Base-by-base conservation (phyloP, 352 stramenopile genomes). In the Phytophthora vignae region DNA sequence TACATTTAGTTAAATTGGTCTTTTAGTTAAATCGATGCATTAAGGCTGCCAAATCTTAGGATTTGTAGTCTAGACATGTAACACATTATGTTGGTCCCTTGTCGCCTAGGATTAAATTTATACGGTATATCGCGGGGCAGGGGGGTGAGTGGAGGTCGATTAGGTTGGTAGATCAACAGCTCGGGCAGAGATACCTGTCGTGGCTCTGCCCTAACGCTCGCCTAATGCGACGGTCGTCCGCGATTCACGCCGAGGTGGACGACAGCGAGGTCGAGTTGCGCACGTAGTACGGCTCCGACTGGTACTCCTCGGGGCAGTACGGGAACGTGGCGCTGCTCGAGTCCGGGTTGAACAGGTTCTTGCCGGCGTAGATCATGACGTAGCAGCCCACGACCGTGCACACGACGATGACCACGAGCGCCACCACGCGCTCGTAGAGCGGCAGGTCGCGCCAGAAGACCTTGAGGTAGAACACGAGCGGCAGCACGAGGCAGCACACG, bases 391-490 rank as follows among this genome's bases (percentile, higher is more conserved):
- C 64, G 8, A 65, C 69, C 6, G 66, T 59, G 52, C 77, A 85
- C 31, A 87, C 74, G 29, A 79, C 48, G 12, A 83, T 75, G 14
- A 85, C 60, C 19, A 84, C 19, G 14, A 69, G 15, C 14, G 74
- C 79, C 48, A 73, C 40, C n/a, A 76, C 40, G 38, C 79, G 77
- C 55, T 87, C 79, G 66, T 82, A 82, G 3, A 87, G 50, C 0
- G 74, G 71, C 38, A 87, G 67, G 25, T 67, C 67, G n/a, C 36
- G 64, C 74, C 77, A 83, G 50, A 83, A 69, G 17, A 76, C 66
- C 74, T 86, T 86, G 54, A 88, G 61, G 65, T 85, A 88, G 59
- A 88, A 84, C 22, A 78, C 50, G 22, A 85, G 75, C 40, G 80
- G 80, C 48, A 88, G 62, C 27, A 85, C 71, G 33, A 85, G 73